Percentiles rank a stretch among this genome's conserved stretches.
These are phyloP conservation scores for Pleurotus sapidus DNA, from an alignment of 768 basidiomycete species.

Conservation along the genomic window DNA sequence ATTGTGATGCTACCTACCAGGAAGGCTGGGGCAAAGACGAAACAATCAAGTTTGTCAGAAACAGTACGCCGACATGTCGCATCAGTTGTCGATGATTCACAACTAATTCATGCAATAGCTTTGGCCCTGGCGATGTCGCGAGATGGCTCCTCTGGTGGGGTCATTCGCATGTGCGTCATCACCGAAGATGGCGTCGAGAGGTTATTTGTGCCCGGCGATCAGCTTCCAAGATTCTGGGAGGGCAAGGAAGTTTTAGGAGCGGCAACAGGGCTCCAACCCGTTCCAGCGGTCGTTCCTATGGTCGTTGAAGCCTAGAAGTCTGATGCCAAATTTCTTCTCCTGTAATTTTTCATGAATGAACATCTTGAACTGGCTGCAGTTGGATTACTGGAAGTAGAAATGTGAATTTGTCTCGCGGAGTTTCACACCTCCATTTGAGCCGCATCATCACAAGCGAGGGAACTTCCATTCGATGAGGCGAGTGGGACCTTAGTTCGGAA, in stretches of 20 bases:
- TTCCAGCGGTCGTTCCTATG: slow-evolving; percentile 43
- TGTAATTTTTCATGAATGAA: slow-evolving; percentile 4
- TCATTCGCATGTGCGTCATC: slow-evolving; percentile 96
- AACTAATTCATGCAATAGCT: slow-evolving; percentile 42
- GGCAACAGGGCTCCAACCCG: slow-evolving; percentile 25
- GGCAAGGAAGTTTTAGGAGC: slow-evolving; percentile 67
- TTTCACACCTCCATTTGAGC: neutral
- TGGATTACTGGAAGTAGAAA: too few species aligned
- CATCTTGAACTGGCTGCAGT: neutral
- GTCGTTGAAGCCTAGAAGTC: slow-evolving; percentile 38
- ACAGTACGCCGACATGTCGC: slow-evolving; percentile 59
- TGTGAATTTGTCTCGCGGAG: slow-evolving; percentile 1
- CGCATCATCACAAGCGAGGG: neutral
- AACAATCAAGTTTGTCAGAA: slow-evolving; percentile 92
- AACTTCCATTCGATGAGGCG: neutral
- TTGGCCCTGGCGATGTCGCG: slow-evolving; percentile 94
- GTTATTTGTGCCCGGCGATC: slow-evolving; percentile 87
- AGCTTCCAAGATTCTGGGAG: slow-evolving; percentile 89
- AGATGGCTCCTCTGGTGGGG: slow-evolving; percentile 97
- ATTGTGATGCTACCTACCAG: slow-evolving; percentile 96
- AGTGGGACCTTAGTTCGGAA: slow-evolving; percentile 14
- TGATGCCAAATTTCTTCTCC: slow-evolving; percentile 6
- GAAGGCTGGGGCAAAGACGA: slow-evolving; percentile 90
- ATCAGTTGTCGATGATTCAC: slow-evolving; percentile 5
- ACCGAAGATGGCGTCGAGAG: slow-evolving; percentile 90